Base-by-base conservation (phyloP, 2,329 filamentous ascomycete species). In the Dissoconium aciculare region DNA sequence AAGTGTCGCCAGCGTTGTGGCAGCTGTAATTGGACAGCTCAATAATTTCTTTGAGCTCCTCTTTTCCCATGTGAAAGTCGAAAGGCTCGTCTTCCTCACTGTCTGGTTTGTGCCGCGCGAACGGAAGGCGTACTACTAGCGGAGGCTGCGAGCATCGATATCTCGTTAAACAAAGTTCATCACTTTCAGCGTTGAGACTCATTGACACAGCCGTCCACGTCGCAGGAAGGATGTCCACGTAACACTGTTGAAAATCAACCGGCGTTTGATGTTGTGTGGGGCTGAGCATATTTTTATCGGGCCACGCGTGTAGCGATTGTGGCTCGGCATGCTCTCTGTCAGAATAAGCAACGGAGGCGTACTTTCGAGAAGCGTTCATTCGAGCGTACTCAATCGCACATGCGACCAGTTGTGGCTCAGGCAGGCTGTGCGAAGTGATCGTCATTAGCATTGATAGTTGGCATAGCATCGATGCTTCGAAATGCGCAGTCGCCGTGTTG, bases 131-230 rank as follows among this genome's bases (percentile, higher is more conserved):
- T 30, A 98, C 63, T 31, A 93, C 73, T 47, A 98, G 91, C 0
- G 89, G 89, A 15, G 70, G 73, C 30, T 78, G 69, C 1, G 72
- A 74, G 6, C 74, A 66, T 39, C 81, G 74, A 17, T 93, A 72
- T 45, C 83, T 83, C n/a, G 82, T 85, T 39, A 95, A 75, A 43
- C 81, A 84, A 4, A 98, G 68, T 49, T 95, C 89, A 32, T 82
- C 78, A 23, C 67, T 70, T 42, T 76, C 77, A 31, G 92, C 80
- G 47, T 79, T 89, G 11, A 98, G 57, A 0, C 79, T 79, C 26
- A 98, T 60, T 0, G 85, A 95, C 6, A 98, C 62, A 2, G 85
- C 78, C 27, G 74, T 83, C 89, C 89, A 98, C 5, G 67, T 64
- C 23, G 64, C 58, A 0, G 89, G 91, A 4, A 98, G 73, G 29